These are phyloP conservation scores for Pseudogymnoascus sp. DNA, from an alignment of 2,329 filamentous ascomycete species.

Conservation along the genomic window DNA sequence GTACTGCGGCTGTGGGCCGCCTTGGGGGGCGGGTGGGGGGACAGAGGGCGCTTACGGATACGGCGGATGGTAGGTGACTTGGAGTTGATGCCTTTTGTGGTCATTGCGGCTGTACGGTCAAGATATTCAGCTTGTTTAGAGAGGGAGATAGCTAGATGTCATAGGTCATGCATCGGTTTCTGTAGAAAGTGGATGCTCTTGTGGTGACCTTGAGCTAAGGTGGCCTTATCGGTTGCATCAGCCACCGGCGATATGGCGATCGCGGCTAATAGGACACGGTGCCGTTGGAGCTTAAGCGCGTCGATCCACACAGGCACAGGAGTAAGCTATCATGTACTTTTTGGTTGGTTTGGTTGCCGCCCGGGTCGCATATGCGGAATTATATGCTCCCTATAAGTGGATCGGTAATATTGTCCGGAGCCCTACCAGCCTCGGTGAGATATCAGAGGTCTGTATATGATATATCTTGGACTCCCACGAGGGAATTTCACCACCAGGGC, in stretches of 20 bases:
- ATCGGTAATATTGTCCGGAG: not conserved
- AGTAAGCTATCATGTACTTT: not conserved
- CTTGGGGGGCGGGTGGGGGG: constrained; percentile 7
- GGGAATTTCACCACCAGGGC: not conserved
- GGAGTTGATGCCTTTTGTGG: constrained; percentile 44
- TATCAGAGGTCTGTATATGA: not conserved
- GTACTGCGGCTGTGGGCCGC: not conserved
- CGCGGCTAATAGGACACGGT: not conserved
- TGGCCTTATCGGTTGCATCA: constrained; percentile 4
- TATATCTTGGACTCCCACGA: not conserved
- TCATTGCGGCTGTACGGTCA: constrained; percentile 1
- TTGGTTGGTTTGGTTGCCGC: not conserved
- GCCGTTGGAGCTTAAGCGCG: not conserved
- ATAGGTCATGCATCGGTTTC: not conserved
- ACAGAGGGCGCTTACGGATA: constrained; percentile 51
- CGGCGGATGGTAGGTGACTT: constrained; percentile 80
- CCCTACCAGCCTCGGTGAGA: not conserved
- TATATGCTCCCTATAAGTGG: not conserved
- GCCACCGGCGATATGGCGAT: not conserved
- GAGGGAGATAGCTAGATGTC: not conserved
- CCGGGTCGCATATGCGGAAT: not conserved
- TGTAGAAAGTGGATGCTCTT: not conserved
- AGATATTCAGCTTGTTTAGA: not conserved
- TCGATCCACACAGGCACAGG: constrained; percentile 1
- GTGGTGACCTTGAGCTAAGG: not conserved